These are phyloP conservation scores for Sherardia arvensis DNA, from an alignment of 257 asterid genomes.

Conservation along the genomic window DNA sequence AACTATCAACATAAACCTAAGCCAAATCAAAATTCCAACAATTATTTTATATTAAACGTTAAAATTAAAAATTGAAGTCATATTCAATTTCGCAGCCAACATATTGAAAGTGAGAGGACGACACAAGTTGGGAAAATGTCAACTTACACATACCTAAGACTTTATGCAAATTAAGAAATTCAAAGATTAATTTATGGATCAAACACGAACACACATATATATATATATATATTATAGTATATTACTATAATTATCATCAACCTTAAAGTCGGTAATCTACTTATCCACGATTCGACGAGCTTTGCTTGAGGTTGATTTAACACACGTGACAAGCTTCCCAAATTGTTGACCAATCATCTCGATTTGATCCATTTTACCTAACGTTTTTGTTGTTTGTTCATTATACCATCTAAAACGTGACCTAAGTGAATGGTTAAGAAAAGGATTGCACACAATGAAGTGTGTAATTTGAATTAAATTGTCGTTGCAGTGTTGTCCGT, in stretches of 20 bases:
- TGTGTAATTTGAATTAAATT: too few species aligned
- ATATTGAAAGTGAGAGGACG: background rate
- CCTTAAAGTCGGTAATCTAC: background rate
- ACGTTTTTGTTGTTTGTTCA: background rate
- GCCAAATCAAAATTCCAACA: background rate
- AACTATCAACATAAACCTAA: too few species aligned
- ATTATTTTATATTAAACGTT: too few species aligned
- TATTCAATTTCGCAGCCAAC: too few species aligned
- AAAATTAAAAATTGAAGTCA: background rate
- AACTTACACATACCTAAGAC: conserved; percentile 1
- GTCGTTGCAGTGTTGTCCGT: too few species aligned
- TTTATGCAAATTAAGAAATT: background rate
- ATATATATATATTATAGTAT: too few species aligned
- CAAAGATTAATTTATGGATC: background rate
- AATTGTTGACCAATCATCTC: background rate
- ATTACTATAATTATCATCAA: background rate
- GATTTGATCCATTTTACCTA: background rate
- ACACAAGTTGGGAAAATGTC: conserved; percentile 6
- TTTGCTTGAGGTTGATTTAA: too few species aligned
- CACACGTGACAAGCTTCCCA: background rate
- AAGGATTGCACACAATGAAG: too few species aligned
- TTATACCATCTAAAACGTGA: too few species aligned
- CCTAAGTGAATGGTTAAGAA: too few species aligned
- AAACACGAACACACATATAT: background rate
- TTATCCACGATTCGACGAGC: too few species aligned